Base-by-base conservation (phyloP, 257 asterid genomes). In the Asclepias syriaca region DNA sequence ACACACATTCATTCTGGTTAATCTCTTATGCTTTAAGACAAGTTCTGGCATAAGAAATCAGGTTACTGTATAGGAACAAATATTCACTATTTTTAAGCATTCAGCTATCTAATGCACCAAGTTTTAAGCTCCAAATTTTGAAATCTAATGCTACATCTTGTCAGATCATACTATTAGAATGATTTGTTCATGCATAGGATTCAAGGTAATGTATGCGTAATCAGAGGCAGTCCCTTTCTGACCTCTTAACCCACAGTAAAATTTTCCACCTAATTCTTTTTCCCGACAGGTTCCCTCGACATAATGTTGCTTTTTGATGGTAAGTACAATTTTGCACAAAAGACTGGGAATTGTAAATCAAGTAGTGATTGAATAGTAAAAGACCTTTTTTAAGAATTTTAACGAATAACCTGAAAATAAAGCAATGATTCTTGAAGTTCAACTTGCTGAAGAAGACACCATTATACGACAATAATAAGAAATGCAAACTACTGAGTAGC, bases 1-100 rank as follows among this genome's bases (percentile, higher is more conserved):
- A 75, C 34, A 50, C 45, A 43, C 48, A 69, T 59, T 51, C 48
- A 69, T 59, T 51, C 21, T 70, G 69, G 77, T 57, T 66, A 80
- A 59, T 50, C 76, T 70, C 43, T 59, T 22, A 34, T 37, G 46
- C 57, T 65, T 9, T 59, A 15, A 66, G 80, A 71, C 51, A 46
- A 27, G 6, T 13, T 1, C 0, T 4, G 32, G 69, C 48, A 32
- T 24, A 65, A 14, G 48, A 12, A 58, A 18, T 39, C 46, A 21
- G 2, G 51, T 10, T 54, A n/a, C 63, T 19, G 21, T 34, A 51
- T 51, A 53, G 21, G 65, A 53, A 27, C 21, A 32, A 15, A 61
- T 21, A 61, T 32, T 29, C 19, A 29, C 18, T 10, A 32, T 6
- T n/a, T 11, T n/a, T 11, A 46, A 66, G 2, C 8, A 4, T 45